These are phyloP conservation scores for Zelonia costaricensis DNA, from an alignment of 208 protist genomes.

Conservation along the genomic window DNA sequence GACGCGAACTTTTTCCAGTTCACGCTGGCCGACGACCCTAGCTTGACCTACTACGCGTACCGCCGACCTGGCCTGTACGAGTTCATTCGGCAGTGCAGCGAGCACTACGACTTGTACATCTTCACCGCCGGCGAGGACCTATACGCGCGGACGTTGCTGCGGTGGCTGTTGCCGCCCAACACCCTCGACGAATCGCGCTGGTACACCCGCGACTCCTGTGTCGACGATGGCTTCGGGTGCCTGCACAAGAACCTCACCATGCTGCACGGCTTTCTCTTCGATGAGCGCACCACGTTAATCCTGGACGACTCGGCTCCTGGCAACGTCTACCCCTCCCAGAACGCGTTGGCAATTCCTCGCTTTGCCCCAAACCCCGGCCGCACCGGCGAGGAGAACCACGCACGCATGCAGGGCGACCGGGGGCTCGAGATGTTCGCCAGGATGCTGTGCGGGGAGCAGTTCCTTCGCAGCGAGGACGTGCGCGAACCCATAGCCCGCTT, in stretches of 20 bases:
- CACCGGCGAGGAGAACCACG: constrained; percentile 31
- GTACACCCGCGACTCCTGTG: constrained; percentile 55
- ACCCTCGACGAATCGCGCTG: constrained; percentile 37
- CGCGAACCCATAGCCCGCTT: constrained; percentile 36
- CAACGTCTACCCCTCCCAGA: constrained; percentile 48
- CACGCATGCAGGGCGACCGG: constrained; percentile 27
- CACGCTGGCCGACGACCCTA: constrained; percentile 23
- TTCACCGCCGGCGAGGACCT: constrained; percentile 66
- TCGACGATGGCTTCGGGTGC: constrained; percentile 17
- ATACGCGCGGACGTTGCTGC: constrained; percentile 61
- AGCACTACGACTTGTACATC: constrained; percentile 67
- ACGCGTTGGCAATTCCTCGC: constrained; percentile 61
- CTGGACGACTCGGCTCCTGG: constrained; percentile 72
- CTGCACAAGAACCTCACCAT: constrained; percentile 58
- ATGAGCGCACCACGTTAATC: constrained; percentile 42
- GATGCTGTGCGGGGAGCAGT: constrained; percentile 36
- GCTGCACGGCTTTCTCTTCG: constrained; percentile 34
- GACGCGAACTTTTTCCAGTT: constrained; percentile 25
- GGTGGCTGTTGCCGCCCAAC: constrained; percentile 44
- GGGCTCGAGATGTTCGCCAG: constrained; percentile 32
- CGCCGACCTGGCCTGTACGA: constrained; percentile 49
- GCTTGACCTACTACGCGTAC: constrained; percentile 45
- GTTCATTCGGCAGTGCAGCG: constrained; percentile 43
- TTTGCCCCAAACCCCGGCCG: constrained; percentile 48
- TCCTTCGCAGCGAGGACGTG: constrained; percentile 37